phyloP scores from a whole-genome alignment of 1,284 basidiomycete species.

The Ganoderma lingzhi region DNA sequence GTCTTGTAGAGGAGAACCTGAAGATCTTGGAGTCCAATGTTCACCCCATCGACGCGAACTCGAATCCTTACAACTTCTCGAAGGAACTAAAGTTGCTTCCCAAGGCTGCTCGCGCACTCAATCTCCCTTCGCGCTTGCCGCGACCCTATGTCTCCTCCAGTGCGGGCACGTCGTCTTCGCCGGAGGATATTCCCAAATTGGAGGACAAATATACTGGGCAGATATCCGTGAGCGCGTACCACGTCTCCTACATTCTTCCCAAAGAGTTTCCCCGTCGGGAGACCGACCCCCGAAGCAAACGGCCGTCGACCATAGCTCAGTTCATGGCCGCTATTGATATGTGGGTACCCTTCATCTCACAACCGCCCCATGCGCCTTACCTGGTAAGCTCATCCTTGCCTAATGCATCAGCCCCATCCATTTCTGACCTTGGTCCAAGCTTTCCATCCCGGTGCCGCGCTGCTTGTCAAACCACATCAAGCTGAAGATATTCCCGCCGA shows the following conservation, averaged over 20 bases:
- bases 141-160: conserved; percentile 68
- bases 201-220: conserved; percentile 76
- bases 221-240: conserved; percentile 78
- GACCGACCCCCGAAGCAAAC: conserved; percentile 34
- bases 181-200: conserved; percentile 44
- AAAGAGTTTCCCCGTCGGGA: conserved; percentile 66
- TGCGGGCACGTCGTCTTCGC: conserved; percentile 48
- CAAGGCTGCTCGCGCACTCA: conserved; percentile 72
- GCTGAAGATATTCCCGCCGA: conserved; percentile 73
- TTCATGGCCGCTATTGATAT: conserved; percentile 83
- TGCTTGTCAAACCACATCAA: conserved; percentile 80
- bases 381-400: conserved; percentile 56
- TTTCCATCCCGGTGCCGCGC: conserved; percentile 77
- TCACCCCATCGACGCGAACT: conserved; percentile 75
- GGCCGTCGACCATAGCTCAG: conserved; percentile 48
- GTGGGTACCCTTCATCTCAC: conserved; percentile 72
- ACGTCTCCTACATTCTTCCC: conserved; percentile 79
- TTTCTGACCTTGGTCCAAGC: conserved; percentile 47
- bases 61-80: conserved; percentile 78
- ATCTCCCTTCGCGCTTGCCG: conserved; percentile 64
- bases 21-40: conserved; percentile 75
- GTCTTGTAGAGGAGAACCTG: conserved; percentile 71
- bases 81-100: conserved; percentile 67
- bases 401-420: neutral
- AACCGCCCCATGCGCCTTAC: conserved; percentile 74